These are phyloP conservation scores for Mrakia blollopis DNA, from an alignment of 768 basidiomycete genomes.

Conservation along the genomic window DNA sequence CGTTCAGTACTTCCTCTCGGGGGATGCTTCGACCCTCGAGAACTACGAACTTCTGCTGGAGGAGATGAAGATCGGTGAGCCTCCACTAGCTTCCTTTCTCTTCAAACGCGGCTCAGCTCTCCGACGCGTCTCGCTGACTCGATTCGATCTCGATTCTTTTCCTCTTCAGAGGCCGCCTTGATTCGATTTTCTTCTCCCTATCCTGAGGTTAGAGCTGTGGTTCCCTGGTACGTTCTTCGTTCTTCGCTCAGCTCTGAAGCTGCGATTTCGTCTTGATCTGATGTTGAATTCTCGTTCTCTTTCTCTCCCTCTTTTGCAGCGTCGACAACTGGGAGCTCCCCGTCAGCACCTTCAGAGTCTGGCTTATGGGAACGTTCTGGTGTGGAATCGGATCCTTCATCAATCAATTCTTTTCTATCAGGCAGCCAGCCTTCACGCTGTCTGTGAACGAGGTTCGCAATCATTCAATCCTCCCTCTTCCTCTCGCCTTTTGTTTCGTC, in stretches of 20 bases:
- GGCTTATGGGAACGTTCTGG: slow-evolving; percentile 45
- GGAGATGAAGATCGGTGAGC: slow-evolving; percentile 30
- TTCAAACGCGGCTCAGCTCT: not conserved
- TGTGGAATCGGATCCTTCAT: slow-evolving; percentile 39
- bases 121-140: slow-evolving; percentile 11
- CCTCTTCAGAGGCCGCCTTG: slow-evolving; percentile 38
- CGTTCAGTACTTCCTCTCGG: slow-evolving; percentile 29
- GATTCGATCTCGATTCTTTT: not conserved
- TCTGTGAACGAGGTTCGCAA: slow-evolving; percentile 27
- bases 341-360: slow-evolving; percentile 46
- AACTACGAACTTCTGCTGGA: slow-evolving; percentile 28
- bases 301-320: slow-evolving; percentile 14
- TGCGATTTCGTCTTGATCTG: not conserved
- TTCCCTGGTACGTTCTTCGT: slow-evolving; percentile 47
- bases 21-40: slow-evolving; percentile 30
- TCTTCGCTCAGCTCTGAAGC: not conserved
- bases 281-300: not conserved
- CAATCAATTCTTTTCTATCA: slow-evolving; percentile 39
- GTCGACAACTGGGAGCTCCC: slow-evolving; percentile 66
- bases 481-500: not conserved
- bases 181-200: slow-evolving; percentile 38
- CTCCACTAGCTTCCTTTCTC: no score
- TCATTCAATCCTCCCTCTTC: no score
- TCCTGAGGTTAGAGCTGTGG: slow-evolving; percentile 60
- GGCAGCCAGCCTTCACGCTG: slow-evolving; percentile 25